Base-by-base conservation (phyloP, 371 early-diverging fungal genomes). In the Apophysomyces elegans region DNA sequence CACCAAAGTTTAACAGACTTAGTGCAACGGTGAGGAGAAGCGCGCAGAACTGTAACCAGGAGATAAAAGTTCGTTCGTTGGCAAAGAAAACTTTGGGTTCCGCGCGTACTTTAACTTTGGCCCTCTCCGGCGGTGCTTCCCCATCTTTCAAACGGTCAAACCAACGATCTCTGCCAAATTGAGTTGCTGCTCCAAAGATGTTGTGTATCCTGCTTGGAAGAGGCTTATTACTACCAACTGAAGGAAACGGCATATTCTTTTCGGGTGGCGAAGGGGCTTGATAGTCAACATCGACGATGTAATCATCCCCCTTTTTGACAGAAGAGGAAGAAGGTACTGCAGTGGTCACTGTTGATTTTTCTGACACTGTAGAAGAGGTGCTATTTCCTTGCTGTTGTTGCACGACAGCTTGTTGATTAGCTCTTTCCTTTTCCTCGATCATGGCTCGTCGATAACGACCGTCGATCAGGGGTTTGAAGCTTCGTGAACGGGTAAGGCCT, bases 11-110 rank as follows among this genome's bases (percentile, higher is more conserved):
- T 36, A 96, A 74, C 65, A 96, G 71, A 12, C 90, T 95, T 35
- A 96, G 69, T 14, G 93, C 88, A 5, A 96, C 80, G 7, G 89
- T 89, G 1, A 91, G 86, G 4, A 95, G 70, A 58, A 93, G 72
- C 5, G 91, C 88, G 37, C 91, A 83, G 72, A 93, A 92, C 76
- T 92, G 88, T 44, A 93, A 80, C 94, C 94, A 93, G 11, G 95
- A 88, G 56, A 99, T 84, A 83, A 99, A 99, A 2, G 99, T 99
- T 62, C 99, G 88, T 84, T 99, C 99, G 73, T 99, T 99, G 58
- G 99, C 99, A 83, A 99, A 99, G 80, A 93, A 99, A 18, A 98
- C 99, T 80, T 99, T 99, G 60, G 99, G 99, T 71, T 99, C 99
- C 9, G 21, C 54, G 8, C 54, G 54, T n/a, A 50, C 54, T 21